phyloP scores from a whole-genome alignment of 805 yeast species.

The Ogataea zsoltii region DNA sequence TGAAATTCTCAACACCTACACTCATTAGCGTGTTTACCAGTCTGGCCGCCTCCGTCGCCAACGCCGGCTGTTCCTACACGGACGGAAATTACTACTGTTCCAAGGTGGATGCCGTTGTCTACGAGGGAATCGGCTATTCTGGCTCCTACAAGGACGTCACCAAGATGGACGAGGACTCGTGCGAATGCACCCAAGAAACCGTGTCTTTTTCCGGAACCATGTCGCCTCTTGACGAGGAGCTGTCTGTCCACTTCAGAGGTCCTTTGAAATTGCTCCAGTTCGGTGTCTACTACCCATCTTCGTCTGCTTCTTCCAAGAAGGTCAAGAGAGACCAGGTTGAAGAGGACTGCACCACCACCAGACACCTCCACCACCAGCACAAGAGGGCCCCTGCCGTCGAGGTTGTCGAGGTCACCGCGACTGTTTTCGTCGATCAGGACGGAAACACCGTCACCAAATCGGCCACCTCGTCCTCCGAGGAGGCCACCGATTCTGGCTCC shows the following conservation, averaged over 20 bases:
- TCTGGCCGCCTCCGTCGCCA: slow-evolving; percentile 19
- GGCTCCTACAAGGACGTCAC: slow-evolving; percentile 79
- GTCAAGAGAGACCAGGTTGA: slow-evolving; percentile 39
- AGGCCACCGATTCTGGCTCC: slow-evolving; percentile 17
- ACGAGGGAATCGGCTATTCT: slow-evolving; percentile 75
- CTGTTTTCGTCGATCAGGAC: slow-evolving; percentile 64
- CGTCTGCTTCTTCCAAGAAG: slow-evolving; percentile 40
- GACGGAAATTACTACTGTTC: slow-evolving; percentile 86
- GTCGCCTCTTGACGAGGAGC: slow-evolving; percentile 83
- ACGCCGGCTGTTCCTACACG: slow-evolving; percentile 36
- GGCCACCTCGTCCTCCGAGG: slow-evolving; percentile 25
- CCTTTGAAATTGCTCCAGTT: slow-evolving; percentile 79
- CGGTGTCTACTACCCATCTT: slow-evolving; percentile 81
- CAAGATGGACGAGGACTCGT: slow-evolving; percentile 58
- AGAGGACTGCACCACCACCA: slow-evolving; percentile 47
- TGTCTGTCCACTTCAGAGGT: slow-evolving; percentile 89
- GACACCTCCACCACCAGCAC: slow-evolving; percentile 48
- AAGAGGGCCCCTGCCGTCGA: slow-evolving; percentile 66
- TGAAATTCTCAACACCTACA: slow-evolving; percentile 25
- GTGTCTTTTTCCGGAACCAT: slow-evolving; percentile 66
- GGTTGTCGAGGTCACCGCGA: slow-evolving; percentile 72
- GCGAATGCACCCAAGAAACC: slow-evolving; percentile 65
- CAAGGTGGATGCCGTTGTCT: slow-evolving; percentile 52
- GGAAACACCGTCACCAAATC: slow-evolving; percentile 44
- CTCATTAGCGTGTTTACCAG: slow-evolving; percentile 26